A percentile compares a stretch with the other conserved stretches of the same genome.
These are phyloP conservation scores for Trametes polyzona DNA, from an alignment of 1,284 basidiomycete species.

Conservation along the genomic window DNA sequence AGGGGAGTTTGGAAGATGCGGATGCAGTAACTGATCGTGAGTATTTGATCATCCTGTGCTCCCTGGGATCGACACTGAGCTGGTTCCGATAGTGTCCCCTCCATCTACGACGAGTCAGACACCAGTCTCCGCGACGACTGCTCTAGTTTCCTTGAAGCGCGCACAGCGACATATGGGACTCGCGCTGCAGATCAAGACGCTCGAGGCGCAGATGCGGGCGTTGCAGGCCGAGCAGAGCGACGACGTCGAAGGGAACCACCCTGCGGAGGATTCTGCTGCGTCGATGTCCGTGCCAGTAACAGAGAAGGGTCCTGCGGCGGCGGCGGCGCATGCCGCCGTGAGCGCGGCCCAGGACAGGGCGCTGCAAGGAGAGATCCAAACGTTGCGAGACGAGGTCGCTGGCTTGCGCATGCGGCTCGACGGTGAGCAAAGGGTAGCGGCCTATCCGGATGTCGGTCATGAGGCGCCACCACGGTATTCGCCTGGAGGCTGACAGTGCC, in stretches of 20 bases:
- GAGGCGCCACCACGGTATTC: constrained; percentile 1
- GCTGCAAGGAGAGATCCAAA: constrained; percentile 1
- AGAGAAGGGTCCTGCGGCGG: too few species aligned
- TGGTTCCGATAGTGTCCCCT: neutral
- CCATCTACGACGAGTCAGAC: neutral
- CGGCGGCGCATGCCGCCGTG: neutral
- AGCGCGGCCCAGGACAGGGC: neutral
- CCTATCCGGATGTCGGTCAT: neutral
- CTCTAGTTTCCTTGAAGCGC: neutral
- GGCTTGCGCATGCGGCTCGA: neutral
- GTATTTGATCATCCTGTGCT: neutral
- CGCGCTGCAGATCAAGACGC: constrained; percentile 6
- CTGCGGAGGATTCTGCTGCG: too few species aligned
- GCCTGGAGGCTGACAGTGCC: neutral
- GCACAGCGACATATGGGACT: constrained; percentile 1
- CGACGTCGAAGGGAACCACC: too few species aligned
- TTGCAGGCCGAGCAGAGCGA: neutral
- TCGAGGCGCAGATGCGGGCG: constrained; percentile 3
- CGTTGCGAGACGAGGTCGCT: constrained; percentile 2
- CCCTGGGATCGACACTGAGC: neutral
- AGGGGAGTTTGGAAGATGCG: neutral
- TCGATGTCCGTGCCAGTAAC: too few species aligned
- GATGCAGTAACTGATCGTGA: neutral
- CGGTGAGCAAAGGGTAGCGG: neutral
- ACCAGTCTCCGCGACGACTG: neutral